Percentiles rank a stretch among this genome's conserved stretches.
phyloP scores from a whole-genome alignment of 208 protist species.

The Crithidia expoeki region DNA sequence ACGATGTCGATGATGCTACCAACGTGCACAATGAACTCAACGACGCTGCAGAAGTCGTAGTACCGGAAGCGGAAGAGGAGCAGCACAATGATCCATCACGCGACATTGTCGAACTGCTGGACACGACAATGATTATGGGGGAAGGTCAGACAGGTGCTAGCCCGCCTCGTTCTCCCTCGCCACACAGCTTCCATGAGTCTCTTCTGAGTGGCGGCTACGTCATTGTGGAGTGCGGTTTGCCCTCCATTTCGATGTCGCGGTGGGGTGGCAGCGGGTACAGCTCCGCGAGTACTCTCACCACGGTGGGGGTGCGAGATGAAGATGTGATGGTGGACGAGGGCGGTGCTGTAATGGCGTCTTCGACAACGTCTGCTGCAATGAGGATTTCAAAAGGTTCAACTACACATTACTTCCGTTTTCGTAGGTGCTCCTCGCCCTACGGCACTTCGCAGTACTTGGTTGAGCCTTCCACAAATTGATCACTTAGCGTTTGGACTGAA shows the following conservation, averaged over 20 bases:
- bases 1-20: too few species aligned
- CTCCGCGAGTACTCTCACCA: not conserved
- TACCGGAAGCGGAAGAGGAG: not conserved
- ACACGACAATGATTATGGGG: not conserved
- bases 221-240: constrained; percentile 12
- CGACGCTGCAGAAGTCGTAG: not conserved
- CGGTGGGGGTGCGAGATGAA: not conserved
- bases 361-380: not conserved
- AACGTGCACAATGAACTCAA: too few species aligned
- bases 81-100: not conserved
- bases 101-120: constrained; percentile 1
- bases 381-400: not conserved
- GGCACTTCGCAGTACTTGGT: constrained; percentile 1
- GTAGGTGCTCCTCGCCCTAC: not conserved
- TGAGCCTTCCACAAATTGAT: too few species aligned
- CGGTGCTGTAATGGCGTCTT: not conserved
- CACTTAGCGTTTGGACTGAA: too few species aligned
- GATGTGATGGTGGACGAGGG: not conserved
- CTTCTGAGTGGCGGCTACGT: constrained; percentile 1
- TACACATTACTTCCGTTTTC: constrained; percentile 8
- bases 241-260: too few species aligned
- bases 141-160: not conserved
- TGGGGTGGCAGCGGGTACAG: too few species aligned
- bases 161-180: not conserved
- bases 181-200: not conserved